Conservation (phyloP, 2,329 filamentous ascomycete species). For the Colletotrichum graminicola region DNA sequence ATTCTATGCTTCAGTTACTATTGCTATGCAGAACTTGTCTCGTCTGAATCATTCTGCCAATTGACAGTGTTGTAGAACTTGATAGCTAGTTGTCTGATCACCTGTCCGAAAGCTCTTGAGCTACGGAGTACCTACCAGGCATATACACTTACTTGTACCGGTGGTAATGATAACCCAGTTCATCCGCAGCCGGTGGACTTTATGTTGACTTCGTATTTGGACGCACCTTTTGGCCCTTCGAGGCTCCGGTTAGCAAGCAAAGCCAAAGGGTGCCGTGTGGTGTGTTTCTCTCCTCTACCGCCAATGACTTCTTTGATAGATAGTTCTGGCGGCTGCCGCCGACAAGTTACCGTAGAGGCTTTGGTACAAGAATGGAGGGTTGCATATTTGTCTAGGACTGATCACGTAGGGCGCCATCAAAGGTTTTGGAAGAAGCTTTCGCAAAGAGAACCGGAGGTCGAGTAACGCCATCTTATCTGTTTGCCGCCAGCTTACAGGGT, state of each 20-base stretch:
- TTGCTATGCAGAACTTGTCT: not conserved
- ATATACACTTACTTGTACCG: too few relatives aligned
- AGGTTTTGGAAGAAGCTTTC: not conserved
- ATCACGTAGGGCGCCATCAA: not conserved
- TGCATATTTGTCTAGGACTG: not conserved
- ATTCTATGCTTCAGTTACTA: not conserved
- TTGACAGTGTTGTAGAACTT: not conserved
- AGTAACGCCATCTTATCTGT: not conserved
- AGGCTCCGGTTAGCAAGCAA: not conserved
- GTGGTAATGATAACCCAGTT: constrained; percentile 1
- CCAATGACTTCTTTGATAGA: not conserved
- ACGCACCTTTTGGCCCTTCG: not conserved
- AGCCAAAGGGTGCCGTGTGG: not conserved
- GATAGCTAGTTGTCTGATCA: not conserved
- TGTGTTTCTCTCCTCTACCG: not conserved
- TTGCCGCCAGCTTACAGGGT: not conserved
- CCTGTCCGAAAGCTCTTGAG: not conserved
- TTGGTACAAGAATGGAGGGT: not conserved
- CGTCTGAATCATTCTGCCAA: not conserved
- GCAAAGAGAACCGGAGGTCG: not conserved
- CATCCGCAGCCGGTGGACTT: not conserved
- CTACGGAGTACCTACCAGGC: too few relatives aligned
- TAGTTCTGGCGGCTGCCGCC: not conserved
- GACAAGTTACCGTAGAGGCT: not conserved
- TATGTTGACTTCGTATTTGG: not conserved